Evolutionary conservation across 169 alveolate species (phyloP).

Genomic region (Ichthyophthirius multifiliis): DNA sequence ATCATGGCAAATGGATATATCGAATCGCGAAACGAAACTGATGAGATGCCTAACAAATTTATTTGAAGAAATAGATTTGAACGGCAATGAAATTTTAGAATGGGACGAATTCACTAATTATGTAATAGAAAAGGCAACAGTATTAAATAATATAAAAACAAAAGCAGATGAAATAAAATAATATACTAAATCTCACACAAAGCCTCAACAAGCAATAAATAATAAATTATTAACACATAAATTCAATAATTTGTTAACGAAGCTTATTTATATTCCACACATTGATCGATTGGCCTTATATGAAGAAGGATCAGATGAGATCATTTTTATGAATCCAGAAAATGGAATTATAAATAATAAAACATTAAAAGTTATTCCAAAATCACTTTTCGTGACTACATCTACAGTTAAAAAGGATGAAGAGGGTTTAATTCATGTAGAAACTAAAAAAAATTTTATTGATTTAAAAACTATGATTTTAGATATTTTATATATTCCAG

Average conservation of each 20-base stretch:
- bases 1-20: slow-evolving; percentile 65
- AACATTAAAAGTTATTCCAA: slow-evolving; percentile 31
- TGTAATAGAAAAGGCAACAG: slow-evolving; percentile 71
- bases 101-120: slow-evolving; percentile 83
- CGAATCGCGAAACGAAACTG: slow-evolving; percentile 71
- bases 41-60: slow-evolving; percentile 66
- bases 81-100: slow-evolving; percentile 75
- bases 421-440: slow-evolving; percentile 22
- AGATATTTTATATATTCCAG: slow-evolving; percentile 44
- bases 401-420: slow-evolving; percentile 33
- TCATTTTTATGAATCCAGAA: slow-evolving; percentile 38
- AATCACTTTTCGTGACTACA: slow-evolving; percentile 8
- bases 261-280: slow-evolving; percentile 27
- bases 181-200: slow-evolving; percentile 29
- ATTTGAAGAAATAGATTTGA: slow-evolving; percentile 81
- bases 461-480: slow-evolving; percentile 23
- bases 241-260: slow-evolving; percentile 16
- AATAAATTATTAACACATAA: background rate
- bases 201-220: background rate
- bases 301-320: slow-evolving; percentile 43
- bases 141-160: slow-evolving; percentile 40
- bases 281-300: slow-evolving; percentile 40
- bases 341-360: slow-evolving; percentile 17
- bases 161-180: slow-evolving; percentile 40
- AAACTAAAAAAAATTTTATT: slow-evolving; percentile 14